Evolutionary conservation across 2,329 filamentous ascomycete species (phyloP).

Genomic region (Alternaria alternata): DNA sequence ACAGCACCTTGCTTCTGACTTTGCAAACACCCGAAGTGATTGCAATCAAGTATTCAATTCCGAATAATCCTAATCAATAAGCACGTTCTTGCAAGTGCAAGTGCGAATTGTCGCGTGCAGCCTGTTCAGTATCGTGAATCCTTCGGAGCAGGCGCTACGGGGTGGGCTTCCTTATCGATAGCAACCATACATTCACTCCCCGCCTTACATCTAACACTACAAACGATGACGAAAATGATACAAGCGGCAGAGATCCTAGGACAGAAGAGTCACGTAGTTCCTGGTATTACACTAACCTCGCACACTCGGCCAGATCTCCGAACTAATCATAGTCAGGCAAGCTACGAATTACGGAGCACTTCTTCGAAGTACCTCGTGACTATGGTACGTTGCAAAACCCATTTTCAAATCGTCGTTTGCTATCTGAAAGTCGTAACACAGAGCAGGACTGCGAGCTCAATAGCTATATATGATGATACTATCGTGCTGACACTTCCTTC

Average conservation of each 20-base stretch:
- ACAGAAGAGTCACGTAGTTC: conserved; percentile 55
- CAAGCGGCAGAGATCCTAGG: conserved; percentile 58
- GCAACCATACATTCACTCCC: conserved; percentile 20
- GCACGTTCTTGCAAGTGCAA: not conserved
- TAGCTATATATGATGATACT: not conserved
- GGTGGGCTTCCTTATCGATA: conserved; percentile 32
- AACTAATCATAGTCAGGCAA: conserved; percentile 63
- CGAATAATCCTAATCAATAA: not conserved
- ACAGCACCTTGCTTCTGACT: not conserved
- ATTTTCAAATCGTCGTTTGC: not conserved
- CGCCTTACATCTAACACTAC: conserved; percentile 6
- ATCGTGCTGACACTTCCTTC: not conserved
- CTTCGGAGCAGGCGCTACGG: conserved; percentile 27
- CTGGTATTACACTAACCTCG: conserved; percentile 43
- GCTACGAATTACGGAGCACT: conserved; percentile 78
- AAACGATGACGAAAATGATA: conserved; percentile 43
- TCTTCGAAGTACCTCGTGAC: conserved; percentile 87
- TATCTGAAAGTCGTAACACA: not conserved
- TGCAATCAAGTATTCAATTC: too few relatives aligned
- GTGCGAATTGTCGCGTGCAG: not conserved
- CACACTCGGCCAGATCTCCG: not conserved
- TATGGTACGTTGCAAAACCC: conserved; percentile 56
- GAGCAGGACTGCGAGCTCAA: not conserved
- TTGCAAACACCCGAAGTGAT: not conserved
- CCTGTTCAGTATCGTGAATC: conserved; percentile 2